Percentiles rank a stretch among this genome's conserved stretches.
Evolutionary conservation across 352 stramenopile genomes (phyloP).

Genomic region (Globisporangium camurandrum): DNA sequence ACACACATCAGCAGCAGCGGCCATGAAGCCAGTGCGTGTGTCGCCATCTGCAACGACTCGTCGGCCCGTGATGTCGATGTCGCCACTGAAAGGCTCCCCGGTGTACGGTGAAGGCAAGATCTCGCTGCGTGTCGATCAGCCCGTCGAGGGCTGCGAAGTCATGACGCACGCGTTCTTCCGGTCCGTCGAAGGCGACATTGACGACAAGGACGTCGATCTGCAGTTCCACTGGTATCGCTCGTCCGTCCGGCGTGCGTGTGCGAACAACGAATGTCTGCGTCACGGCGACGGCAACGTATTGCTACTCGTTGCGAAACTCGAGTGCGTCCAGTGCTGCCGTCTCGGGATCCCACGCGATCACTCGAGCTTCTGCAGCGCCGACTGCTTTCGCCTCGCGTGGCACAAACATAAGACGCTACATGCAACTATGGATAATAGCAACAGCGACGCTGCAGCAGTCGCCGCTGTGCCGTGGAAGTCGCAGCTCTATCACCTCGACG

Average conservation of each 20-base stretch:
- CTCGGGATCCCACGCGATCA: conserved; percentile 56
- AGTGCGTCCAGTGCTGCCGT: conserved; percentile 62
- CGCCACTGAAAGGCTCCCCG: conserved; percentile 45
- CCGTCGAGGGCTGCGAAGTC: conserved; percentile 57
- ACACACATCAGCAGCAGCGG: background rate
- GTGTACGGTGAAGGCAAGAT: conserved; percentile 61
- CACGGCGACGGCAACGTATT: conserved; percentile 59
- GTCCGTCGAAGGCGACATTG: conserved; percentile 55
- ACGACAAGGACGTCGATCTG: conserved; percentile 64
- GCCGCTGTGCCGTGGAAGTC: conserved; percentile 59
- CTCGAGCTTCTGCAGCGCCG: conserved; percentile 59
- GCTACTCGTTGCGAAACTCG: conserved; percentile 59
- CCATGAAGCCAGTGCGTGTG: conserved; percentile 24
- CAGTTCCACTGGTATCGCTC: conserved; percentile 67
- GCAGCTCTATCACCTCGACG: conserved; percentile 50
- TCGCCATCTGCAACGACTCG: conserved; percentile 21
- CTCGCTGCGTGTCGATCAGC: conserved; percentile 68
- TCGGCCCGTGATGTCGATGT: conserved; percentile 16
- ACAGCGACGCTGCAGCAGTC: conserved; percentile 12
- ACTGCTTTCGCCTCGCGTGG: conserved; percentile 64
- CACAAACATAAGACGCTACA: conserved; percentile 63
- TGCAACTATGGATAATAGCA: conserved; percentile 19
- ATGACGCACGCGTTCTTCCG: conserved; percentile 78
- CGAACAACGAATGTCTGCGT: conserved; percentile 49
- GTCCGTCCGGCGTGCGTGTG: conserved; percentile 42